phyloP scores from a whole-genome alignment of 257 asterid genomes.

The Capsicum chinense region DNA sequence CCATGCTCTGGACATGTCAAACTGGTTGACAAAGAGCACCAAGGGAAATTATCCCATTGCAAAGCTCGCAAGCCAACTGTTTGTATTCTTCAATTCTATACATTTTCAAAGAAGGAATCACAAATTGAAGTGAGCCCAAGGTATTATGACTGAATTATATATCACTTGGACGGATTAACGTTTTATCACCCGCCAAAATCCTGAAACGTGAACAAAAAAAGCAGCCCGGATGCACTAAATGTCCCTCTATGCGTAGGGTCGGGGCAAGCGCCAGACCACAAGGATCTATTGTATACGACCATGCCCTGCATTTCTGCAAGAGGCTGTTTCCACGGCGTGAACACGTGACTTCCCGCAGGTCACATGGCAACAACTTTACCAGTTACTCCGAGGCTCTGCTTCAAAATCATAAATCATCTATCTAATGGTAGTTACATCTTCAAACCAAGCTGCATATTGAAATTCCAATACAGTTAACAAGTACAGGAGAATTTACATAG shows the following conservation, averaged over 20 bases:
- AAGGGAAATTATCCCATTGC: not conserved
- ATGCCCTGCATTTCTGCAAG: too few relatives aligned
- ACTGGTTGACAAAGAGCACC: not conserved
- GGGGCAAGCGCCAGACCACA: too few relatives aligned
- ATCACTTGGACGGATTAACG: not conserved
- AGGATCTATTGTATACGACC: too few relatives aligned
- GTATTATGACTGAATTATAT: slow-evolving; percentile 11
- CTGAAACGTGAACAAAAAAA: not conserved
- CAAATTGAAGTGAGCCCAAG: not conserved
- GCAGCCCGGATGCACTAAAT: too few relatives aligned
- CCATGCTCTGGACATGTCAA: not conserved
- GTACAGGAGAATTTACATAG: slow-evolving; percentile 2
- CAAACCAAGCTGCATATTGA: not conserved
- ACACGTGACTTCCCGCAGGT: too few relatives aligned
- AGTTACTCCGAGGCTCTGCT: too few relatives aligned
- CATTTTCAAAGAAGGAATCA: not conserved
- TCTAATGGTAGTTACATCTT: not conserved
- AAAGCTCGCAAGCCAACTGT: not conserved
- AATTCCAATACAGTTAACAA: not conserved
- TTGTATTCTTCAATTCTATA: not conserved
- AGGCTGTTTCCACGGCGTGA: too few relatives aligned
- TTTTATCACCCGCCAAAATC: not conserved
- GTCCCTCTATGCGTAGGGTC: too few relatives aligned
- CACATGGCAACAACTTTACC: too few relatives aligned
- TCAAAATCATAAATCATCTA: not conserved